Conservation (phyloP, 768 basidiomycete species). For the Phanerodontia chrysosporium region DNA sequence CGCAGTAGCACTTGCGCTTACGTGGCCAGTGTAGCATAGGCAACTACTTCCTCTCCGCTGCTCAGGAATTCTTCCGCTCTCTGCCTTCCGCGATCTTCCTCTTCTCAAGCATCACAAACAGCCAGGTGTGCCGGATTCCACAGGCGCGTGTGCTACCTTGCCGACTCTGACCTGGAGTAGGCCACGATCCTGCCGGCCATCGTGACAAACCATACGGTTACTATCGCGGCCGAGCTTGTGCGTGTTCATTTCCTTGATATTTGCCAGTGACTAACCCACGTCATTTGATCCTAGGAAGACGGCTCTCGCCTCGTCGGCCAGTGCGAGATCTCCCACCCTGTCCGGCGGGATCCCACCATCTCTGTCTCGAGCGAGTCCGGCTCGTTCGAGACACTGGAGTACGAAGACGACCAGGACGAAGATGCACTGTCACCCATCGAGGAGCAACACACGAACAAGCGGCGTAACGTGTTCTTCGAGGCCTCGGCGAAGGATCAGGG, state of each 20-base stretch:
- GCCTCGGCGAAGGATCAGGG: constrained; percentile 42
- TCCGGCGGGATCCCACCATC: constrained; percentile 27
- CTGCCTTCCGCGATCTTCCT: constrained; percentile 92
- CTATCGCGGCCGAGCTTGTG: constrained; percentile 86
- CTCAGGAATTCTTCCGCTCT: constrained; percentile 86
- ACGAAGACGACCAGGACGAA: constrained; percentile 21
- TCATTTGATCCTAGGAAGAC: constrained; percentile 54
- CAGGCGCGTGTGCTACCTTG: too few species aligned
- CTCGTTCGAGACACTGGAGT: constrained; percentile 24
- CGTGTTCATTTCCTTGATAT: constrained; percentile 19
- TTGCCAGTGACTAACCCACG: neutral
- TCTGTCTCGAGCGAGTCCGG: constrained; percentile 23
- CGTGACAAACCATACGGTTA: constrained; percentile 93
- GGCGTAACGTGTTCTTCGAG: constrained; percentile 66
- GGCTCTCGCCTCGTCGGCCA: constrained; percentile 81
- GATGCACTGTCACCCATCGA: constrained; percentile 47
- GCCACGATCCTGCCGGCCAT: constrained; percentile 87
- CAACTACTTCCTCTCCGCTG: constrained; percentile 88
- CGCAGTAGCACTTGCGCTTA: neutral
- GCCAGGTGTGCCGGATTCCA: constrained; percentile 38
- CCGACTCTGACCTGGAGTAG: constrained; percentile 21
- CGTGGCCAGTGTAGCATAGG: constrained; percentile 53
- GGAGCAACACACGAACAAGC: constrained; percentile 47
- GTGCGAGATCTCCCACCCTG: constrained; percentile 90
- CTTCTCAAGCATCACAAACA: constrained; percentile 87